Conservation (phyloP, 148 eudicot genomes). For the Rhododendron williamsianum region DNA sequence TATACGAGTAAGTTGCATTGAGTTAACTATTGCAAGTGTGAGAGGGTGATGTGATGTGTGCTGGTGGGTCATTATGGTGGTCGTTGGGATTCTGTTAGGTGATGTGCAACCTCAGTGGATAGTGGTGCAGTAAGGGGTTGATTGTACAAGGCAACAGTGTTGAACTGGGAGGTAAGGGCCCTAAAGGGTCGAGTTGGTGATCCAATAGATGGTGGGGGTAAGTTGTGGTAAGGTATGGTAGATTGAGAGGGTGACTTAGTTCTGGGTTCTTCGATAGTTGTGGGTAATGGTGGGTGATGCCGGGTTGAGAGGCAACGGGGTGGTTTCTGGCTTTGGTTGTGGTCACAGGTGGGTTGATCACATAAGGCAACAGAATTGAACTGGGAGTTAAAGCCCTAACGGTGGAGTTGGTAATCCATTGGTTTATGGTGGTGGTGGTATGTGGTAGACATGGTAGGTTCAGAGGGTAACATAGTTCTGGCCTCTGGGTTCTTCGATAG, state of each 20-base stretch:
- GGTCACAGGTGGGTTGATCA: neutral
- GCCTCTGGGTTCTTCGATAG: neutral
- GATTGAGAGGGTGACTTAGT: neutral
- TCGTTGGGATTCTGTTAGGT: neutral
- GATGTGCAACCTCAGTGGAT: neutral
- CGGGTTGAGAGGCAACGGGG: neutral
- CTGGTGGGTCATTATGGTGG: neutral
- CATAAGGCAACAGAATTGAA: neutral
- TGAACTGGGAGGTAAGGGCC: neutral
- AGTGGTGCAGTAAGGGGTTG: neutral
- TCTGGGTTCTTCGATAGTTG: neutral
- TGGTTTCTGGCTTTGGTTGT: neutral
- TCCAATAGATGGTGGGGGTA: neutral
- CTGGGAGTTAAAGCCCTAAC: neutral
- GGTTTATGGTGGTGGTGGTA: neutral
- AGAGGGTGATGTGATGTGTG: neutral
- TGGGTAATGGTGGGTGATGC: neutral
- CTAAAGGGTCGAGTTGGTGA: neutral
- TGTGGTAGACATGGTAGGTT: neutral
- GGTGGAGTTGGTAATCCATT: neutral
- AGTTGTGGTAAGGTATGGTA: neutral
- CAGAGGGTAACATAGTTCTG: neutral
- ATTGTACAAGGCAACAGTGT: neutral
- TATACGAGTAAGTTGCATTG: neutral
- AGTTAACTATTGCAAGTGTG: neutral